Evolutionary conservation across 2,329 filamentous ascomycete species (phyloP).

Genomic region (Monosporascus sp.): DNA sequence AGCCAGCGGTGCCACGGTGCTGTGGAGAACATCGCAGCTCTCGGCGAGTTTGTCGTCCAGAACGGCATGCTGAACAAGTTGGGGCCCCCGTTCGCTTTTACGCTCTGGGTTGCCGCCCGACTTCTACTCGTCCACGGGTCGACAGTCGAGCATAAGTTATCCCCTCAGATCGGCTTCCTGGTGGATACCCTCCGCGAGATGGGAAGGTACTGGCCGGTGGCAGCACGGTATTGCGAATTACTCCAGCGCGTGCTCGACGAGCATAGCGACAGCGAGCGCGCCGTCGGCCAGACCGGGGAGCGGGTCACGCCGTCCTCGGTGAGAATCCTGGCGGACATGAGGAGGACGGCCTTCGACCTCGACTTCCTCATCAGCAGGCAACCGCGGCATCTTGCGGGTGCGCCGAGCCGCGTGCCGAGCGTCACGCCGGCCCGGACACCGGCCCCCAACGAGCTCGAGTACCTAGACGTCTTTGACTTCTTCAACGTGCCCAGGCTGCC

Average conservation of each 20-base stretch:
- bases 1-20: constrained; percentile 78
- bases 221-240: constrained; percentile 73
- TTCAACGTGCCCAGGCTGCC: constrained; percentile 83
- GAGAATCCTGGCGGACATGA: constrained; percentile 86
- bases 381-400: constrained; percentile 45
- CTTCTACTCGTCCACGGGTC: constrained; percentile 85
- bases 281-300: constrained; percentile 51
- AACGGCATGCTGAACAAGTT: constrained; percentile 73
- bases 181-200: constrained; percentile 77
- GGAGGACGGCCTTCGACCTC: constrained; percentile 82
- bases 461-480: constrained; percentile 89
- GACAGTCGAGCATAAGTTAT: constrained; percentile 79
- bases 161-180: constrained; percentile 73
- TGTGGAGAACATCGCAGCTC: constrained; percentile 74
- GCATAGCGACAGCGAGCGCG: constrained; percentile 69
- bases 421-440: constrained; percentile 63
- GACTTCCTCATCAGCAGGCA: constrained; percentile 86
- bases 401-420: constrained; percentile 43
- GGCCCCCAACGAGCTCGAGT: constrained; percentile 79
- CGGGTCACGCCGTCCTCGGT: constrained; percentile 77
- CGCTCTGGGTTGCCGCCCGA: constrained; percentile 85
- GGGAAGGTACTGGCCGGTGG: constrained; percentile 81
- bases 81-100: constrained; percentile 87
- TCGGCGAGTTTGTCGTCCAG: constrained; percentile 73
- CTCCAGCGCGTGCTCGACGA: constrained; percentile 82